Base-by-base conservation (phyloP, 2,329 filamentous ascomycete genomes). In the Endocalyx cinctus region DNA sequence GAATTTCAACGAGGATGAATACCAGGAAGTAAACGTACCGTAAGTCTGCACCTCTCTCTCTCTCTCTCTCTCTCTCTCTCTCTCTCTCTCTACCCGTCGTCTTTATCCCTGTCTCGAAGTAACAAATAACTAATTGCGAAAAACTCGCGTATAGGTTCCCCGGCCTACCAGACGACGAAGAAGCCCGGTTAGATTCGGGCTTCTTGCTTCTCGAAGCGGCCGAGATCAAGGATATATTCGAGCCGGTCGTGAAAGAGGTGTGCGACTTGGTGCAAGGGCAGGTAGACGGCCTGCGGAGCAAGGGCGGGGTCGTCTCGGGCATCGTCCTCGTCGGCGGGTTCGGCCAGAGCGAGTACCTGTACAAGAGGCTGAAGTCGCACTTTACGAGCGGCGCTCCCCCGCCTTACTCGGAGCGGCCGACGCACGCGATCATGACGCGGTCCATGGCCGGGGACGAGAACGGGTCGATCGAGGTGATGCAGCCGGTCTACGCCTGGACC, bases 281-380 rank as follows among this genome's bases (percentile, higher is more conserved):
- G 48, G 79, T 84, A 11, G 74, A 78, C 34, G 67, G 64, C 6
- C 74, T 86, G 18, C 70, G 77, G 18, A 60, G 65, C 39, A 79
- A 77, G 41, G 76, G 77, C 19, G 77, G 74, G 25, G 64, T 77
- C 31, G 78, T 83, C 5, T 77, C 75, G 10, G 83, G 84, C n/a
- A 87, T 90, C 43, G 80, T 89, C 27, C 69, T 90, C 5, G 85
- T 90, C 1, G 85, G 86, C 42, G 85, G 85, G 6, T 90, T 90
- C 48, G 85, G 85, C 1, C 82, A 88, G 63, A 84, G 78, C 57
- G 79, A 86, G 52, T 87, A 86, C 53, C 70, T 87, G 8, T 86
- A 87, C 62, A 75, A 75, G 25, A 70, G 77, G 3, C 69, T 90
- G 44, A 86, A 85, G 57, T 57, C 68, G 22, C 79, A 84, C 52